Base-by-base conservation (phyloP, 179 eudicot genomes). In the Dionaea muscipula region DNA sequence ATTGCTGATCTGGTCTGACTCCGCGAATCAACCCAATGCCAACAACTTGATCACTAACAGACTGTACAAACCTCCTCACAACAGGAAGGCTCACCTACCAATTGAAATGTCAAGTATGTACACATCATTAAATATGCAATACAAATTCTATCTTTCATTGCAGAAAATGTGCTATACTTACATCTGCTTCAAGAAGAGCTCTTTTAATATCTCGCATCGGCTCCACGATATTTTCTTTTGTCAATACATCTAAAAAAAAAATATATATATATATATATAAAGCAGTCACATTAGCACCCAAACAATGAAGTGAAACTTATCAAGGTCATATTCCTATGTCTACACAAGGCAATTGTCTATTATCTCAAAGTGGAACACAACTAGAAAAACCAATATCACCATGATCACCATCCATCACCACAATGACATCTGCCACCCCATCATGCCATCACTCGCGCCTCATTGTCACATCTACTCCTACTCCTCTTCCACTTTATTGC, bases 161-260 rank as follows among this genome's bases (percentile, higher is more conserved):
- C 20, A 51, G 26, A 37, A 23, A 48, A 59, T 38, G 20, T 18
- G 41, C 41, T 7, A 51, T 21, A 60, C 84, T 79, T 71, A 90
- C 98, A 81, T 91, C 98, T 26, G 98, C 98, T 77, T 91, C 98
- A 55, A 91, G 56, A 43, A 91, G 86, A 70, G 98, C 98, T 69
- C 98, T 74, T 60, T 94, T 76, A 60, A 91, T 87, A 72, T 91
- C 96, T 63, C 86, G 77, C 98, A 87, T 91, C 11, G 96, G 98
- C 68, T 91, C 98, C 63, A 71, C 93, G 63, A 91, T 82, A 59
- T 91, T 91, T 65, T 91, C 98, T 70, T 82, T 91, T 50, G 98
- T 91, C 76, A 91, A 71, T 23, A 79, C 86, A 74, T 87, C 98
- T 90, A 72, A 51, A 68, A 45, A 43, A 68, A 18, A 68, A 12